phyloP scores from a whole-genome alignment of 2,329 filamentous ascomycete genomes.

The Didymella exigua region DNA sequence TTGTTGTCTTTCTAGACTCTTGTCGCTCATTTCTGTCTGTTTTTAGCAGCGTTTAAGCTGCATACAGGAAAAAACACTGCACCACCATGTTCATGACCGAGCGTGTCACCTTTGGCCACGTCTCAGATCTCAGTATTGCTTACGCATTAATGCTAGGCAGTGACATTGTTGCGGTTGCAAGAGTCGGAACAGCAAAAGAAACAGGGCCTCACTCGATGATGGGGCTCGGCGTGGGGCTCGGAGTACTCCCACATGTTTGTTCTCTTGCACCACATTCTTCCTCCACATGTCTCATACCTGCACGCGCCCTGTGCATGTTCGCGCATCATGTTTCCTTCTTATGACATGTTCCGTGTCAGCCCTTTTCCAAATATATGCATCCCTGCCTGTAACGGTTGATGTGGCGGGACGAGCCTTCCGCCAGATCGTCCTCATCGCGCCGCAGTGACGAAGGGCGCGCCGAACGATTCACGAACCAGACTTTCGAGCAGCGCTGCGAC shows the following conservation, averaged over 20 bases:
- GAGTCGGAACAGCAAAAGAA: slow-evolving; percentile 9
- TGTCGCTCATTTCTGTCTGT: neutral
- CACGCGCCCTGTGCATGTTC: slow-evolving; percentile 5
- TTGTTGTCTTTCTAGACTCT: neutral
- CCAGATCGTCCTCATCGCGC: neutral
- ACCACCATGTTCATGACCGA: neutral
- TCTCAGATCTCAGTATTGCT: neutral
- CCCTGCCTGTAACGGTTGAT: slow-evolving; percentile 2
- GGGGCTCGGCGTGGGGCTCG: neutral
- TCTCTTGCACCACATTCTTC: neutral
- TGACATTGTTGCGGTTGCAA: slow-evolving; percentile 5
- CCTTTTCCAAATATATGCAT: neutral
- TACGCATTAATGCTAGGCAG: neutral
- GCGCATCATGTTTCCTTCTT: slow-evolving; percentile 6
- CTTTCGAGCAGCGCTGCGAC: neutral
- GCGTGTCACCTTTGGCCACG: neutral
- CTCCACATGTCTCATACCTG: slow-evolving; percentile 6
- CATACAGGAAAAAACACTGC: neutral
- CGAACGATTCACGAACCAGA: neutral
- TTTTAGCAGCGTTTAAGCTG: neutral
- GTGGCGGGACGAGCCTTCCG: slow-evolving; percentile 3
- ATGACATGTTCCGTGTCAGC: slow-evolving; percentile 3
- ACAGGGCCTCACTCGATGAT: neutral
- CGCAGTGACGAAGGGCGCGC: neutral
- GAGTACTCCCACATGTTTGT: neutral